Evolutionary conservation across 768 basidiomycete species (phyloP), one percentile per base, ranked within the genome.

Genomic region (Lactarius vividus): DNA sequence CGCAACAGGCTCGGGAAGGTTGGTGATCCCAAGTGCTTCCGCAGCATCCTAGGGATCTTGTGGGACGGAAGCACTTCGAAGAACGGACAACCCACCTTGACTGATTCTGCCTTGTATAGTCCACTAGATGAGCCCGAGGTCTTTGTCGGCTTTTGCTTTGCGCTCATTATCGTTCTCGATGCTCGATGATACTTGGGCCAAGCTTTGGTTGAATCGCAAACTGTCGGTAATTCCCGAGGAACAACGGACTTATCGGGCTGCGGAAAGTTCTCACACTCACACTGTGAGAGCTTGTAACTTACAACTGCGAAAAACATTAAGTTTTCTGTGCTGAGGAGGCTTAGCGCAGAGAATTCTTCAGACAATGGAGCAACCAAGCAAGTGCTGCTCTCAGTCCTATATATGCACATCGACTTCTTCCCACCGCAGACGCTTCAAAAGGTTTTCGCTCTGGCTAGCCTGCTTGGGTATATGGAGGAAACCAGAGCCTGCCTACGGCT

Each of bases 11-110:
- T 96, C 93, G 2, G 91, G 80, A 49, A 99, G 77, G 56, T 77
- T 88, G 16, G 86, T 78, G 63, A 98, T 87, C 66, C 87, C 88
- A 37, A 97, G 77, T 0, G 90, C 88, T 70, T 98, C 96, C 37
- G 97, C 95, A 55, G 90, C 88, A 79, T 98, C 95, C 95, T 96
- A 29, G 73, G 40, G 54, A 49, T 54, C 18, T 60, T 42, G 44
- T 62, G 44, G 37, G 63, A 33, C 23, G 9, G 58, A 8, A 6
- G 15, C 16, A 2, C 20, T 4, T 23, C 39, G 28, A 56, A 39
- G 44, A 64, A 37, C 31, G 35, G 44, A 23, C 35, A 29, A 49
- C 62, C 35, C 57, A 66, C 69, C 61, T 69, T 70, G 56, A 71
- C 59, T 2, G 70, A 70, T 0, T 71, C 70, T 20, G 70, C 55